Evolutionary conservation across 805 yeast genomes (phyloP), one percentile per base, ranked within the genome.

Genomic region (Komagataella mondaviorum): DNA sequence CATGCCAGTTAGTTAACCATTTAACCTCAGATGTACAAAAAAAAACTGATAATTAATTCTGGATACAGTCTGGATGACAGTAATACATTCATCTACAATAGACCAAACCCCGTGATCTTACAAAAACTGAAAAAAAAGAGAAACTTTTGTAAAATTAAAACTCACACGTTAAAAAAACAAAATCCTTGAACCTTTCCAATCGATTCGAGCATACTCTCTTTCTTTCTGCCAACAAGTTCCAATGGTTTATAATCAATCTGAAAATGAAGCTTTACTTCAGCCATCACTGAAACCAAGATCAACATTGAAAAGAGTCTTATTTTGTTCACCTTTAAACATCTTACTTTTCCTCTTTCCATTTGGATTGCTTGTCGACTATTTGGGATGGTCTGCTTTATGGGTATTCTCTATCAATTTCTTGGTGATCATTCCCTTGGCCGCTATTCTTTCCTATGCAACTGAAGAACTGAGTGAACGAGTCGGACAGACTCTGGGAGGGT

Each of bases 341-440:
- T 68, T 93, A 48, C 71, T 91, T 43, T 59, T 88, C 1, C 87
- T 88, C 63, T 95, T 90, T n/a, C 97, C 98, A 3, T 58, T 91
- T 17, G 99, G 98, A 30, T 68, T 90, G 12, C 46, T 79, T n/a
- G 82, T 90, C 39, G 96, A 90, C 3, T 63, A 63, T 48, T 60
- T 81, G 14, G 73, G 69, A 16, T 75, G 82, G 71, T 69, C 80
- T 4, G 69, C 83, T 50, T 70, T 72, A 56, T 71, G 62, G 59
- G 70, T 81, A 1, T 91, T 91, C 62, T 63, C 77, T 63, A 68
- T 88, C 58, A 91, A 91, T 65, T 93, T 91, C 70, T 63, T 86
- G 51, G 96, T 96, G 43, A 91, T 91, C 59, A 80, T 93, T 46
- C 98, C 98, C 14, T 72, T 93, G 60, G 98, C 99, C 6, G 84